Percentiles rank a stretch among this genome's conserved stretches.
Evolutionary conservation across 208 protist genomes (phyloP).

Genomic region (Phytomonas serpens): DNA sequence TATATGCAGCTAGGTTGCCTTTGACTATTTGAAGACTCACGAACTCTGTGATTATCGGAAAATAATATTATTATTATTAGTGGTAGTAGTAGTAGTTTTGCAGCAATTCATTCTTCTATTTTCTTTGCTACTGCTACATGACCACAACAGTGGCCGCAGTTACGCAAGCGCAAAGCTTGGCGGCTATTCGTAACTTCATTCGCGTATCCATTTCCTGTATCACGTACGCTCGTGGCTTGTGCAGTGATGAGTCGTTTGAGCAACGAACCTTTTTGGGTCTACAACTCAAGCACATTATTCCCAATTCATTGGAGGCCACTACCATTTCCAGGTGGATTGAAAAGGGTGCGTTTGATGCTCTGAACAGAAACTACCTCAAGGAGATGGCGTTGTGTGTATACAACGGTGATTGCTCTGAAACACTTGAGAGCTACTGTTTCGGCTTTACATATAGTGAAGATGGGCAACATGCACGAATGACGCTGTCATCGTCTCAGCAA

Average conservation of each 20-base stretch:
- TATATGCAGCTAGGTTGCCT: background rate
- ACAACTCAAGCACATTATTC: constrained; percentile 52
- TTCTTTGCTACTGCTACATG: constrained; percentile 12
- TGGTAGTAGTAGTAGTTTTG: background rate
- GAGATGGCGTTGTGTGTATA: constrained; percentile 73
- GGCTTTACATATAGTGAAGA: constrained; percentile 47
- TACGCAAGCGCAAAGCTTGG: constrained; percentile 65
- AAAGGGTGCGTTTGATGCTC: constrained; percentile 71
- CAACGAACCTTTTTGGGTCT: constrained; percentile 47
- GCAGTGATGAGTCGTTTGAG: constrained; percentile 59
- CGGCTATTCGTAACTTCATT: constrained; percentile 76
- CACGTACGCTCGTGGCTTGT: constrained; percentile 66
- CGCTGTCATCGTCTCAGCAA: constrained; percentile 33
- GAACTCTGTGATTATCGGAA: background rate
- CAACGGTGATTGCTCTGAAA: constrained; percentile 34
- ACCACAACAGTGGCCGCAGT: constrained; percentile 37
- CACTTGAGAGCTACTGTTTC: constrained; percentile 78
- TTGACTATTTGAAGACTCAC: background rate
- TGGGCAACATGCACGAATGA: constrained; percentile 34
- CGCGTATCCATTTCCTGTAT: constrained; percentile 68
- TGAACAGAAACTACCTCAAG: constrained; percentile 72
- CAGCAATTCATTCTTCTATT: background rate
- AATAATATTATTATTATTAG: background rate
- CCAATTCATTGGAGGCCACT: constrained; percentile 35
- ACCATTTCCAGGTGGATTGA: constrained; percentile 69